phyloP scores from a whole-genome alignment of 2,329 filamentous ascomycete species.

The Drechslera avenae region DNA sequence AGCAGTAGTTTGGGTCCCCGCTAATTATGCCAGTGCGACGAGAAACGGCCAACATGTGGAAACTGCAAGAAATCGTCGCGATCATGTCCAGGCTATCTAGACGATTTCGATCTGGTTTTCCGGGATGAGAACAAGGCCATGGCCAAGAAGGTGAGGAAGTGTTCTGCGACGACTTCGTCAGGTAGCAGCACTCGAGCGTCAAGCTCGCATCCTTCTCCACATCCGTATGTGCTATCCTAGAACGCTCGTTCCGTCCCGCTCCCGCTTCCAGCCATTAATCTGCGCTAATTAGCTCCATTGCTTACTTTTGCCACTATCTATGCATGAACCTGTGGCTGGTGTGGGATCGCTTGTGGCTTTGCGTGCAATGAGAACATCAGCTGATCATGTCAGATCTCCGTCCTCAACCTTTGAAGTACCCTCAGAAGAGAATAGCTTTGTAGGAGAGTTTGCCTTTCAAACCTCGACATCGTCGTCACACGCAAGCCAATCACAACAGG shows the following conservation, averaged over 20 bases:
- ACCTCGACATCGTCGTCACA: slow-evolving; percentile 17
- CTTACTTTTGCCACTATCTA: neutral
- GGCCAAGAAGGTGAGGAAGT: slow-evolving; percentile 64
- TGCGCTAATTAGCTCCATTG: neutral
- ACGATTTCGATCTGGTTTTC: slow-evolving; percentile 74
- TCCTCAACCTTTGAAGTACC: slow-evolving; percentile 25
- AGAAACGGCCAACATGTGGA: slow-evolving; percentile 44
- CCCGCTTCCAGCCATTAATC: neutral
- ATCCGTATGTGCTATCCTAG: slow-evolving; percentile 33
- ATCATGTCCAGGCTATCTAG: slow-evolving; percentile 51
- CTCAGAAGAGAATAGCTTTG: slow-evolving; percentile 12
- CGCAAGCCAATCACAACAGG: slow-evolving; percentile 19
- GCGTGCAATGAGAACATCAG: neutral
- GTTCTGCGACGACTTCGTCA: slow-evolving; percentile 25
- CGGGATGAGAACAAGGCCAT: slow-evolving; percentile 74
- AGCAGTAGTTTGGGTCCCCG: neutral
- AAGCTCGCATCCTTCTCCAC: slow-evolving; percentile 38
- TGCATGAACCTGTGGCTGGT: neutral
- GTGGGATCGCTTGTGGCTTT: slow-evolving; percentile 4
- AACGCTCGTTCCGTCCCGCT: neutral
- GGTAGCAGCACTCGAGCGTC: slow-evolving; percentile 22
- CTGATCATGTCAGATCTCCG: slow-evolving; percentile 30
- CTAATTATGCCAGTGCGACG: slow-evolving; percentile 39
- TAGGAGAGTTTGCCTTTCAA: slow-evolving; percentile 7
- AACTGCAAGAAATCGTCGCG: slow-evolving; percentile 43